Base-by-base conservation (phyloP, 768 basidiomycete genomes). In the Daedalea quercina region DNA sequence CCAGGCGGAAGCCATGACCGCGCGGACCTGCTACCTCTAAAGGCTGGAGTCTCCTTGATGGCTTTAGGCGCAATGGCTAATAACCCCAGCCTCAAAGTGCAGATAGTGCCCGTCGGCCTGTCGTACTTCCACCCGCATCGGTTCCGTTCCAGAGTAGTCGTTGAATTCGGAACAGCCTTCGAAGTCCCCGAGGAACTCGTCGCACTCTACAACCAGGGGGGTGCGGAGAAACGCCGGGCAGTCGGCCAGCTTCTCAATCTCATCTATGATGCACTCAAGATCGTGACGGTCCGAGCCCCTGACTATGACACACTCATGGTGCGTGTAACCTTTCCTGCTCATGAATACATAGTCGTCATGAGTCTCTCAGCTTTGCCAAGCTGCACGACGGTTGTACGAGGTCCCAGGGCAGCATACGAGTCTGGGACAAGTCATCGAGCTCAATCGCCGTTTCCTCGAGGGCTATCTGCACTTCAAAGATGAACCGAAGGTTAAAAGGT, bases 271-370 rank as follows among this genome's bases (percentile, higher is more conserved):
- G 88, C 81, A 22, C 72, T 99, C 60, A 94, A 97, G 73, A 94
- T 94, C 0, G 96, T 99, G 35, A 99, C 96, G 0, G 80, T 98
- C 51, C 77, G 94, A 53, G 92, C 94, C 17, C 94, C 95, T 1
- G 96, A 99, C 67, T 98, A 90, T 67, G 96, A 99, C 60, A 99
- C 96, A 1, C 76, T 99, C 46, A 96, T 98, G 93, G 96, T 91
- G n/a, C n/a, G 60, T 51, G 80, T 43, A 9, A 19, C 37, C 37
- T 40, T 26, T 25, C 25, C 23, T 23, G 22, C 20, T n/a, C n/a
- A 2, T 33, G 50, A 26, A 33, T 28, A 25, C 12, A 35, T 23
- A 7, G 33, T 28, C 12, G 15, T 15, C 24, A n/a, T 17, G 17
- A 8, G 19, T 23, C 19, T 28, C 34, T 13, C 28, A 95, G 94